Evolutionary conservation across 305 asterid genomes (phyloP), one percentile per base, ranked within the genome.

Genomic region (Solanum hybrid): DNA sequence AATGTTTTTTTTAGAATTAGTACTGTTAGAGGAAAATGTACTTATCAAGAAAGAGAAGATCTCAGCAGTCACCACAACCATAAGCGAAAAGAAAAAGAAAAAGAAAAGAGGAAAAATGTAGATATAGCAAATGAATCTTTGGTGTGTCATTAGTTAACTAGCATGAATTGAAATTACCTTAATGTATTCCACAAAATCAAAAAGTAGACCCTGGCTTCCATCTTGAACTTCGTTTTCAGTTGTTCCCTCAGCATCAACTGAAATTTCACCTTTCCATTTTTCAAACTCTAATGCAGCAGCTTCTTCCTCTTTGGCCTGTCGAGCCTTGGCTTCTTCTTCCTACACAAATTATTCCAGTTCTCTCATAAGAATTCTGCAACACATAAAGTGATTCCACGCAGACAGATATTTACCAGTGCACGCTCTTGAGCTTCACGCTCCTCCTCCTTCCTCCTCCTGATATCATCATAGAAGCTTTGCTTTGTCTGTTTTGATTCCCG

Each of bases 281-380:
- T 98, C 99, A 92, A 98, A 98, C 94, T 98, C 99, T 61, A 94
- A 79, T 9, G 98, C 98, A 90, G 98, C 96, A 91, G 95, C 96
- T 94, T 95, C 98, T 89, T 98, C 99, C 93, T 98, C 99, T 94
- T 95, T 95, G 35, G 96, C 97, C 91, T 97, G 94, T 76, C 92
- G 96, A 92, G 98, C 98, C 91, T 85, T 89, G 82, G 98, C 98
- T 92, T 97, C 99, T 97, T 98, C 98, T 94, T 98, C 99, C 99
- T 97, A 91, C 78, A 94, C 73, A 92, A 42, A 90, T 64, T 40
- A 92, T 36, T 80, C 80, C 86, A 28, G 77, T 79, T 71, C 76
- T 74, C 79, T 85, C 81, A 40, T 88, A 90, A 36, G 87, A 1
- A 26, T 18, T 9, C 86, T n/a, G 89, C 16, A 86, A 81, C 64